These are phyloP conservation scores for Gonapodya prolifera DNA, from an alignment of 192 early-diverging fungal genomes.

Conservation along the genomic window DNA sequence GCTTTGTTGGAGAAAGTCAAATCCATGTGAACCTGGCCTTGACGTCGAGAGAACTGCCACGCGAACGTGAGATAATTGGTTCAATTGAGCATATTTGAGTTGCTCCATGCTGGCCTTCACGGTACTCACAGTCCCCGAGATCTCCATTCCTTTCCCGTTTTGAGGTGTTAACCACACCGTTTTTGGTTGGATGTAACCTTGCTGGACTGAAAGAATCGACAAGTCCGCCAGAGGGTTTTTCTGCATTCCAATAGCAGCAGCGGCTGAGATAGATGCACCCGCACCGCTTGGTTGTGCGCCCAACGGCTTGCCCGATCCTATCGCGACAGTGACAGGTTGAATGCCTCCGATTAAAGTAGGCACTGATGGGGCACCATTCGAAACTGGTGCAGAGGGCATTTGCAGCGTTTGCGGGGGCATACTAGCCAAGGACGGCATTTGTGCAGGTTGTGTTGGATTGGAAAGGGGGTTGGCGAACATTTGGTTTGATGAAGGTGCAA, in stretches of 20 bases:
- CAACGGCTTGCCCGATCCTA: conserved; percentile 5
- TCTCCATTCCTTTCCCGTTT: conserved; percentile 35
- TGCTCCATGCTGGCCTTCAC: too few species aligned
- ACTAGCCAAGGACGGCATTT: too few species aligned
- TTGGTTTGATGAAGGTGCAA: neutral
- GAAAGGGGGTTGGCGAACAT: neutral
- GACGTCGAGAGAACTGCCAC: conserved; percentile 33
- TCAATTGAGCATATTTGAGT: neutral
- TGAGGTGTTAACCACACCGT: conserved; percentile 27
- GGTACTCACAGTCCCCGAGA: conserved; percentile 21
- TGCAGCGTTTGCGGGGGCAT: neutral
- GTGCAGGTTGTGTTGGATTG: neutral
- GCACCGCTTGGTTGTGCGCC: conserved; percentile 23
- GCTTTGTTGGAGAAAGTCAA: conserved; percentile 45
- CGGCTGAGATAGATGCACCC: conserved; percentile 20
- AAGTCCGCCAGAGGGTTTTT: neutral
- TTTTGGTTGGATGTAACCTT: conserved; percentile 24
- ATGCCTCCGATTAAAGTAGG: neutral
- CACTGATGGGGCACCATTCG: neutral
- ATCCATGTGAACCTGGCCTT: conserved; percentile 48
- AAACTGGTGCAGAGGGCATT: neutral
- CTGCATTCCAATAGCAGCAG: conserved; percentile 7
- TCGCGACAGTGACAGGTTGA: conserved; percentile 20
- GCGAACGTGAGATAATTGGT: neutral
- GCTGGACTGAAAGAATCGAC: neutral